These are phyloP conservation scores for Echeveria elegans DNA, from an alignment of 164 flowering plant species.

Conservation along the genomic window DNA sequence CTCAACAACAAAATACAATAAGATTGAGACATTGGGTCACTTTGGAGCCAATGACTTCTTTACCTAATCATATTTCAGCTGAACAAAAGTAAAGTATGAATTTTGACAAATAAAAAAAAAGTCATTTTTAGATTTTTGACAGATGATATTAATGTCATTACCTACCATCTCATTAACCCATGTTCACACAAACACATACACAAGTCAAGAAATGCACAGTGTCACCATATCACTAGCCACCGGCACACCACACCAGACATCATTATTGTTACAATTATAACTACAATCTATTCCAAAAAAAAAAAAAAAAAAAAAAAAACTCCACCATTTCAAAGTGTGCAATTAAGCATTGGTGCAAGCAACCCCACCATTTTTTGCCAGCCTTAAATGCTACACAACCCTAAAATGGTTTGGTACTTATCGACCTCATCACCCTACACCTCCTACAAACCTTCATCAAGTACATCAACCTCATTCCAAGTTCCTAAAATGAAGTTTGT, in stretches of 20 bases:
- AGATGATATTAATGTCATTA: background rate
- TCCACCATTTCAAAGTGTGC: constrained; percentile 1
- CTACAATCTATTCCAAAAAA: too few relatives aligned
- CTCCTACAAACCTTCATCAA: background rate
- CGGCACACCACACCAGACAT: too few relatives aligned
- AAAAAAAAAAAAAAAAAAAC: too few relatives aligned
- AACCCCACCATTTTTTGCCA: constrained; percentile 10
- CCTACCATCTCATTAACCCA: background rate
- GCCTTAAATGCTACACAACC: constrained; percentile 19
- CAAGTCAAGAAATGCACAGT: constrained; percentile 7
- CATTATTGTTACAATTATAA: background rate
- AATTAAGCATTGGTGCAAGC: background rate
- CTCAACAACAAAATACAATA: background rate
- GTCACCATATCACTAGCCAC: constrained; percentile 5
- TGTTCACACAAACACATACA: too few relatives aligned
- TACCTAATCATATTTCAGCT: too few relatives aligned
- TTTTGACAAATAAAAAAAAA: background rate
- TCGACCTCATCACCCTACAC: constrained; percentile 10
- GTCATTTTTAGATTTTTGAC: background rate
- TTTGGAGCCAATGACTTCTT: background rate
- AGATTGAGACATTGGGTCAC: background rate
- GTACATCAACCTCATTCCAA: background rate
- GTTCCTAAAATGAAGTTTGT: constrained; percentile 18
- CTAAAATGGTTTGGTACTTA: background rate
- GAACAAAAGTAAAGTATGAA: background rate